These are phyloP conservation scores for Fusarium sp. DNA, from an alignment of 2,329 filamentous ascomycete genomes.

Conservation along the genomic window DNA sequence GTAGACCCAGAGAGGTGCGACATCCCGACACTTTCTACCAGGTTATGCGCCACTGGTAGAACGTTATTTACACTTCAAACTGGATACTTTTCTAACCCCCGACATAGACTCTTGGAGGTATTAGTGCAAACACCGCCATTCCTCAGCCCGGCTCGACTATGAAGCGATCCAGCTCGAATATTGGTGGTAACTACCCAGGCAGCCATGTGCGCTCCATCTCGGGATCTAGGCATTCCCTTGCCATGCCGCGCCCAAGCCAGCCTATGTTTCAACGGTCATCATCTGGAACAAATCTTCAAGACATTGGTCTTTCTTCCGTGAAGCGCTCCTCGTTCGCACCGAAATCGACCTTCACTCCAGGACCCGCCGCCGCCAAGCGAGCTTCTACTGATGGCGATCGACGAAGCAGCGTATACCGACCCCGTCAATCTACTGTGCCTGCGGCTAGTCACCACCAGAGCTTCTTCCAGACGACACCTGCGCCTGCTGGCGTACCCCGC, in stretches of 20 bases:
- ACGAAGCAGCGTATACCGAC: constrained; percentile 84
- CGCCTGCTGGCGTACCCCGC: constrained; percentile 81
- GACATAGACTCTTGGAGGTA: constrained; percentile 81
- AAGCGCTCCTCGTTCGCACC: constrained; percentile 84
- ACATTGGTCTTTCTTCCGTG: constrained; percentile 83
- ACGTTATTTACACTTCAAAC: background rate
- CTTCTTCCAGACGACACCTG: constrained; percentile 91
- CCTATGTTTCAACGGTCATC: constrained; percentile 88
- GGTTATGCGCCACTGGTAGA: constrained; percentile 25
- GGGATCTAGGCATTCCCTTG: constrained; percentile 85
- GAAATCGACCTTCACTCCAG: constrained; percentile 75
- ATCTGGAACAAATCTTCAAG: constrained; percentile 82
- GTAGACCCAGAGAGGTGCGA: constrained; percentile 85
- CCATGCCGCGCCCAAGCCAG: constrained; percentile 83
- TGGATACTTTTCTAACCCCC: constrained; percentile 31
- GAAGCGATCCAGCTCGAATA: constrained; percentile 88
- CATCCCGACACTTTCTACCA: constrained; percentile 25
- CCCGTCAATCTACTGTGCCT: constrained; percentile 74
- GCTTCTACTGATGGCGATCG: constrained; percentile 65
- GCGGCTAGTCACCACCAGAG: constrained; percentile 87
- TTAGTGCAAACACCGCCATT: constrained; percentile 85
- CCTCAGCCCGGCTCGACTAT: constrained; percentile 92
- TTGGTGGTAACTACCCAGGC: constrained; percentile 70
- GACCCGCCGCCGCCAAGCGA: constrained; percentile 46
- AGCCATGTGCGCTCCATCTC: constrained; percentile 86